Conservation (phyloP, 176 grass and related monocot species). For the Oryza officinalis region DNA sequence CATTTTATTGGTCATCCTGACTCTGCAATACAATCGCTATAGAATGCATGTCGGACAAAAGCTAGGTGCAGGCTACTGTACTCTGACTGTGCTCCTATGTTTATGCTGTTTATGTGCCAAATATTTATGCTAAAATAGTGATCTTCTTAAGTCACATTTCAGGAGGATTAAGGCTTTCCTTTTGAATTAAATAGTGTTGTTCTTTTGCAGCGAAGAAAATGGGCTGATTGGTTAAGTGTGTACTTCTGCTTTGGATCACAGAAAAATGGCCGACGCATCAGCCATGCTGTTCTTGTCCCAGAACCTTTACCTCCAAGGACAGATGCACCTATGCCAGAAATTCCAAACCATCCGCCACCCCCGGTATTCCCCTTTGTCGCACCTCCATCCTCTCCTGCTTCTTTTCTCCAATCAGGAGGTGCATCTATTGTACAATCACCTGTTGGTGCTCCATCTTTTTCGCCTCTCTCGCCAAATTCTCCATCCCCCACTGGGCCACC, state of each 20-base stretch:
- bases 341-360: conserved; percentile 59
- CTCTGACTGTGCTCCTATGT: neutral
- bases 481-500: conserved; percentile 54
- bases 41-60: conserved; percentile 4
- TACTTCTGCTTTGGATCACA: conserved; percentile 95
- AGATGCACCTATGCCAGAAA: conserved; percentile 53
- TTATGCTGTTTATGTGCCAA: neutral
- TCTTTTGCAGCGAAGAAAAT: conserved; percentile 84
- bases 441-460: conserved; percentile 55
- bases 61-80: neutral
- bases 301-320: conserved; percentile 57
- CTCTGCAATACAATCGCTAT: neutral
- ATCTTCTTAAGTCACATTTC: neutral
- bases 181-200: conserved; percentile 8
- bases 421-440: conserved; percentile 80
- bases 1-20: neutral
- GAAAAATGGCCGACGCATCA: conserved; percentile 67
- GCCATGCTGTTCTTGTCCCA: conserved; percentile 73
- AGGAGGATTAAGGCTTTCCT: neutral
- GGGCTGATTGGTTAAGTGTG: conserved; percentile 66
- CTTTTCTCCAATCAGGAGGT: conserved; percentile 85
- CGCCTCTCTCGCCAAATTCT: conserved; percentile 56
- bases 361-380: conserved; percentile 66
- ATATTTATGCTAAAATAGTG: neutral
- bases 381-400: conserved; percentile 88